These are phyloP conservation scores for maize (Zea mays) DNA, from an alignment of 176 grass and related monocot genomes.

Conservation along the genomic window Zm-B73-REFERENCE-NAM-5.0 NC_050098.1:201856501-201857000, in stretches of 20 bases:
- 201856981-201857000: slow-evolving; percentile 97
- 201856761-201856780: slow-evolving; percentile 72
- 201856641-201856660: background rate
- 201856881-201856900: slow-evolving; percentile 25
- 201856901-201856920: slow-evolving; percentile 12
- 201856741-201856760: slow-evolving; percentile 10
- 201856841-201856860: slow-evolving; percentile 90
- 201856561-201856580: slow-evolving; percentile 91
- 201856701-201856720: slow-evolving; percentile 8
- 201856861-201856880: slow-evolving; percentile 34
- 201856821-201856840: slow-evolving; percentile 81
- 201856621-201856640: background rate
- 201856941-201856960: slow-evolving; percentile 95
- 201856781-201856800: slow-evolving; percentile 97
- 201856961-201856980: slow-evolving; percentile 80
- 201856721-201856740: background rate
- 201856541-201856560: slow-evolving; percentile 87
- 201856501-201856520: slow-evolving; percentile 85
- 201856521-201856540: slow-evolving; percentile 75
- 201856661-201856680: background rate
- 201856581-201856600: slow-evolving; percentile 77
- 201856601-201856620: slow-evolving; percentile 44
- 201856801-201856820: slow-evolving; percentile 98
- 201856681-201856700: slow-evolving; percentile 7
- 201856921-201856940: slow-evolving; percentile 38